Conservation (phyloP, 2,329 filamentous ascomycete genomes). For the Leptographium flavum region DNA sequence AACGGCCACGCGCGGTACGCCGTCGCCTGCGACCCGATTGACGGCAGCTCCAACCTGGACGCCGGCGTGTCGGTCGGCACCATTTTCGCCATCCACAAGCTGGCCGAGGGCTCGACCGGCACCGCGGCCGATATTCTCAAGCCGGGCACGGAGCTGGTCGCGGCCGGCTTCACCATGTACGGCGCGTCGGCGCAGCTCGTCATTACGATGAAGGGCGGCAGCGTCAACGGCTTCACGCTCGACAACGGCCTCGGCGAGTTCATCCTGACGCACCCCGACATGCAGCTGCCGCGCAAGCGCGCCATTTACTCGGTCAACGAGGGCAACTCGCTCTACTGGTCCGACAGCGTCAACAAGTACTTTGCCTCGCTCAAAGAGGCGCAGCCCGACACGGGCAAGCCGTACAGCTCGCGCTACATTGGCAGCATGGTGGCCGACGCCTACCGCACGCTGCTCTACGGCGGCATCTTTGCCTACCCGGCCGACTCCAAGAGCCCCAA, state of each 20-base stretch:
- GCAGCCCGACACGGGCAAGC: slow-evolving; percentile 53
- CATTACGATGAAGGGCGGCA: slow-evolving; percentile 86
- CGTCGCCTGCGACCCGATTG: slow-evolving; percentile 94
- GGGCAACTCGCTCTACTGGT: slow-evolving; percentile 96
- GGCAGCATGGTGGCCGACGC: slow-evolving; percentile 97
- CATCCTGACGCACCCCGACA: slow-evolving; percentile 92
- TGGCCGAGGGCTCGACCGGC: slow-evolving; percentile 60
- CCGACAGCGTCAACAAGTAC: slow-evolving; percentile 73
- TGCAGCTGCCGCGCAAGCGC: slow-evolving; percentile 68
- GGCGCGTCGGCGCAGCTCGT: slow-evolving; percentile 92
- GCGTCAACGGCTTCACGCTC: slow-evolving; percentile 94
- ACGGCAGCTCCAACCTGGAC: slow-evolving; percentile 94
- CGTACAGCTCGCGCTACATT: slow-evolving; percentile 91
- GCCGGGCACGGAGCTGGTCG: slow-evolving; percentile 81
- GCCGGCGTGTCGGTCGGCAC: slow-evolving; percentile 96
- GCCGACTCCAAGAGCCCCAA: slow-evolving; percentile 97
- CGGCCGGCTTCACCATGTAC: slow-evolving; percentile 99
- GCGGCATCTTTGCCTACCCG: slow-evolving; percentile 94
- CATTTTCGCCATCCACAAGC: slow-evolving; percentile 89
- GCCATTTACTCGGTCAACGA: slow-evolving; percentile 97
- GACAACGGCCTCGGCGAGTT: slow-evolving; percentile 96
- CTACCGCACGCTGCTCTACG: slow-evolving; percentile 88
- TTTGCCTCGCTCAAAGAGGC: slow-evolving; percentile 81
- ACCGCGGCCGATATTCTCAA: slow-evolving; percentile 75
- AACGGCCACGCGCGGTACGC: slow-evolving; percentile 71